Evolutionary conservation across 176 grass and related monocot species (phyloP).

Genomic region (Paspalum notatum): DNA sequence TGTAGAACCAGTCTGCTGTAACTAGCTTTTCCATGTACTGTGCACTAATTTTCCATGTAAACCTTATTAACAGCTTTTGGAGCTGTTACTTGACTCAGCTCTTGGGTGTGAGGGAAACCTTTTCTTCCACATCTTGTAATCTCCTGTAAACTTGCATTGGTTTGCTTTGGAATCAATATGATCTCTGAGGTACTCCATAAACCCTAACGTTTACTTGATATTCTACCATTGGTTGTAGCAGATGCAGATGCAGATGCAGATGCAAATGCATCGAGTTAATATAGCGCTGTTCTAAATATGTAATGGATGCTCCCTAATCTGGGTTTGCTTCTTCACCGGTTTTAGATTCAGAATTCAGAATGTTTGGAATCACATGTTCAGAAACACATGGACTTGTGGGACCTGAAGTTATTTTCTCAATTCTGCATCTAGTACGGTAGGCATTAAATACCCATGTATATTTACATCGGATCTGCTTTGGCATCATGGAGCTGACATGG

Average conservation of each 20-base stretch:
- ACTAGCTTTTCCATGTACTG: slow-evolving; percentile 35
- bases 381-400: background rate
- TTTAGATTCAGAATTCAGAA: background rate
- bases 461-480: background rate
- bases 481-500: background rate
- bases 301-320: background rate
- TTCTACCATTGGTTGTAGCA: background rate
- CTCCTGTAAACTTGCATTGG: background rate
- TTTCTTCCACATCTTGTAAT: background rate
- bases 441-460: background rate
- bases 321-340: background rate
- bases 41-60: slow-evolving; percentile 21
- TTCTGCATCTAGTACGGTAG: background rate
- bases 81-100: slow-evolving; percentile 10
- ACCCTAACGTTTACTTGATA: background rate
- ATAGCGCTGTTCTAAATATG: background rate
- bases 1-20: slow-evolving; percentile 51
- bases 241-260: background rate
- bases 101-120: background rate
- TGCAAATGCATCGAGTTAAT: background rate
- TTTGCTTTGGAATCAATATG: slow-evolving; percentile 5
- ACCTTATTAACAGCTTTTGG: background rate
- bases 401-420: background rate
- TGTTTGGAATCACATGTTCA: background rate
- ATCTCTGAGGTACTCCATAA: background rate